These are phyloP conservation scores for Stephania japonica DNA, from an alignment of 164 flowering plant species.

Conservation along the genomic window DNA sequence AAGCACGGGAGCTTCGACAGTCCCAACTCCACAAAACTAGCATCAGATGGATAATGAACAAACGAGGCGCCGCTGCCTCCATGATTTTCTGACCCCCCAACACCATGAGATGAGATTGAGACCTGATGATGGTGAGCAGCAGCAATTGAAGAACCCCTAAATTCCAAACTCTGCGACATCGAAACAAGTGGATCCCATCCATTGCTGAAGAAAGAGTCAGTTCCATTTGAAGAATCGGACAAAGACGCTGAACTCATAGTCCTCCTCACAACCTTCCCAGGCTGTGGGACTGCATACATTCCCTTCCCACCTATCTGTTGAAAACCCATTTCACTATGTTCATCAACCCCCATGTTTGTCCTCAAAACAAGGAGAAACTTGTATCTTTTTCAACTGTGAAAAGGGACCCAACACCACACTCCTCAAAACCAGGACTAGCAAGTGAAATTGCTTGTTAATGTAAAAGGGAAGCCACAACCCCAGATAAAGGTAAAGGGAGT, in stretches of 20 bases:
- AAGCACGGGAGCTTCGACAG: conserved; percentile 42
- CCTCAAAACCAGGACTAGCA: conserved; percentile 15
- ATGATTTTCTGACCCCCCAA: conserved; percentile 32
- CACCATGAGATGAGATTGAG: conserved; percentile 29
- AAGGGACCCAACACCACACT: conserved; percentile 16
- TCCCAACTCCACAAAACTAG: conserved; percentile 34
- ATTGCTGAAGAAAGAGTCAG: conserved; percentile 41
- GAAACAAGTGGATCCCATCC: conserved; percentile 78
- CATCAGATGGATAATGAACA: conserved; percentile 42
- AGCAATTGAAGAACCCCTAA: conserved; percentile 42
- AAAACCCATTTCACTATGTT: conserved; percentile 42
- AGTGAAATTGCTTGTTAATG: conserved; percentile 13
- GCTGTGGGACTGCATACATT: conserved; percentile 20
- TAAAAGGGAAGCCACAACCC: conserved; percentile 20
- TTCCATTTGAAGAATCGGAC: conserved; percentile 35
- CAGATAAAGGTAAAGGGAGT: conserved; percentile 39
- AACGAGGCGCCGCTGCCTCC: conserved; percentile 32
- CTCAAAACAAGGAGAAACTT: conserved; percentile 11
- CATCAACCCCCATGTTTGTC: conserved; percentile 39
- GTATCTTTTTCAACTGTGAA: conserved; percentile 1
- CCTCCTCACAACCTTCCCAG: conserved; percentile 31
- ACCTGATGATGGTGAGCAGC: conserved; percentile 40
- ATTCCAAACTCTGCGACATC: conserved; percentile 38
- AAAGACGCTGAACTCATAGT: conserved; percentile 37
- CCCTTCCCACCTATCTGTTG: conserved; percentile 35